Base-by-base conservation (phyloP, 2,329 filamentous ascomycete species). In the Colletotrichum navitas region DNA sequence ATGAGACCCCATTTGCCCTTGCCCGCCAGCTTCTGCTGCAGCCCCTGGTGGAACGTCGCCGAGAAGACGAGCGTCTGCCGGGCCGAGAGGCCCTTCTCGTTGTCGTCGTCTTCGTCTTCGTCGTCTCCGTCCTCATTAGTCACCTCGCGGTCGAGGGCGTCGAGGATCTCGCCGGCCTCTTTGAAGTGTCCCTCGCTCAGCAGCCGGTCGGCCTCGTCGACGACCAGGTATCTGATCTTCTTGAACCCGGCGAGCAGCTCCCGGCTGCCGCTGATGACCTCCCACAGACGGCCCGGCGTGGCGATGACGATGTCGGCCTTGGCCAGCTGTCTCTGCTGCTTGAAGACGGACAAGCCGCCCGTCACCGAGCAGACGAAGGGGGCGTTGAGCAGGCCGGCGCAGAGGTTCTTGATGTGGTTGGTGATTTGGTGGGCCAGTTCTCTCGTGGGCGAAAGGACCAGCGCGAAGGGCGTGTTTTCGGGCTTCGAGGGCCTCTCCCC, bases 51-150 rank as follows among this genome's bases (percentile, higher is more conserved):
- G 80, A 99, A 97, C 0, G 96, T 99, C 0, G 96, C 96, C 0
- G 96, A 98, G 81, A 99, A 99, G 26, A 99, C 94, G 0, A 99
- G 88, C 0, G 95, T 98, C 79, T 99, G 96, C 51, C 95, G 86
- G 21, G 88, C 78, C 52, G 84, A 79, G 14, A 80, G 75, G 8
- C 81, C 77, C 0, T 84, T 81, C 12, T 87, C 84, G 5, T 87
- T 84, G 3, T 83, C 83, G 1, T 85, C 85, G 7, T 85, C 82
- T 0, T 83, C 80, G 21, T 24, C 45, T 21, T 47, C 45, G 8
- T 86, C 85, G 29, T 87, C 85, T n/a, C n/a, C n/a, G n/a, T n/a
- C n/a, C n/a, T n/a, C n/a, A n/a, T n/a, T n/a, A 2, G 93, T 92
- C 56, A 94, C 90, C 49, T 87, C 83, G 36, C 91, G 87, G 77